These are phyloP conservation scores for Apocynum venetum DNA, from an alignment of 257 asterid genomes.

Conservation along the genomic window DNA sequence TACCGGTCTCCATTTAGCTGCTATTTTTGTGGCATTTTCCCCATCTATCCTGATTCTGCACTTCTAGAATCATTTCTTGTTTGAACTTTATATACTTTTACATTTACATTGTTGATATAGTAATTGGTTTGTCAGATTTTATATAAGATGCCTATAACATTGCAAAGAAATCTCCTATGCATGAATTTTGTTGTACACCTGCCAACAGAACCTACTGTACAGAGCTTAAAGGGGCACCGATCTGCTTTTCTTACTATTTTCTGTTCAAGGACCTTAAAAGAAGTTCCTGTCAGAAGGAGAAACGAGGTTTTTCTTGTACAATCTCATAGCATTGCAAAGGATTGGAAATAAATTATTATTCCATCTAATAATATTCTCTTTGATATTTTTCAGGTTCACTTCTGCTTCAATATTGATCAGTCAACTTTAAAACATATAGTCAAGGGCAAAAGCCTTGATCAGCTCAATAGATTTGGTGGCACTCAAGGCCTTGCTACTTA, in stretches of 20 bases:
- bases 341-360: not conserved
- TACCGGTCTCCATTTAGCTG: not conserved
- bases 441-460: conserved; percentile 24
- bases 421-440: conserved; percentile 22
- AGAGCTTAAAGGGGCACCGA: conserved; percentile 12
- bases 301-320: not conserved
- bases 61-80: not conserved
- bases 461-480: conserved; percentile 30
- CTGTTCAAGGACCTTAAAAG: conserved; percentile 7
- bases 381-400: not conserved
- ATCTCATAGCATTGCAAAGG: not conserved
- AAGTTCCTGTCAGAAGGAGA: not conserved
- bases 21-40: not conserved
- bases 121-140: not conserved
- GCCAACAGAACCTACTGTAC: not conserved
- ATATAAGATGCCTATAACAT: not conserved
- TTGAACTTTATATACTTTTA: not conserved
- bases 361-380: not conserved
- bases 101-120: not conserved
- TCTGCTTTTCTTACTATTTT: conserved; percentile 9
- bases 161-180: not conserved
- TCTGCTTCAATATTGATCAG: conserved; percentile 5
- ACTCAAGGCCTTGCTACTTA: conserved; percentile 20
- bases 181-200: not conserved
- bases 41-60: not conserved